phyloP scores from a whole-genome alignment of 345 rosid genomes.

The Salix purpurea region DNA sequence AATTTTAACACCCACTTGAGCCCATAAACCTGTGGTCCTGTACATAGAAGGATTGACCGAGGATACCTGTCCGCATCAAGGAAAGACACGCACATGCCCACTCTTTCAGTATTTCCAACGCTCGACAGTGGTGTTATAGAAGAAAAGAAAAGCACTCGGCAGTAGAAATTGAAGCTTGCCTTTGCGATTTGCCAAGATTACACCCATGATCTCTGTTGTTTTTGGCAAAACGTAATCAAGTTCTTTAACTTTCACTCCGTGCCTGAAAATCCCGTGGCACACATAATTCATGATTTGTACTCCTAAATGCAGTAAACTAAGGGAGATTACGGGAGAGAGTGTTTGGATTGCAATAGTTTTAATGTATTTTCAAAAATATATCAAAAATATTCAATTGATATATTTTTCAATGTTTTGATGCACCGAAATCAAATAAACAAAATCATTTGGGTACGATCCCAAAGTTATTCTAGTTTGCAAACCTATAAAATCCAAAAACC shows the following conservation, averaged over 20 bases:
- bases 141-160: too few relatives aligned
- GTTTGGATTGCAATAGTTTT: too few relatives aligned
- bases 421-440: too few relatives aligned
- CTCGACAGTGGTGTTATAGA: too few relatives aligned
- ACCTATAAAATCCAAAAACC: neutral
- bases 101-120: too few relatives aligned
- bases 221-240: neutral
- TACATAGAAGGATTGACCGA: neutral
- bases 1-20: neutral
- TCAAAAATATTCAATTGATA: too few relatives aligned
- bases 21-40: neutral
- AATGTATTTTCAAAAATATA: too few relatives aligned
- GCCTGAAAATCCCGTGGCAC: neutral
- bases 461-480: neutral
- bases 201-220: neutral
- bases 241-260: neutral
- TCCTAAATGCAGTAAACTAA: neutral
- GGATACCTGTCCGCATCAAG: neutral
- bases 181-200: neutral
- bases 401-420: too few relatives aligned
- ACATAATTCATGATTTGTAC: too few relatives aligned
- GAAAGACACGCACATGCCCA: neutral
- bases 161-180: neutral
- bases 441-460: neutral
- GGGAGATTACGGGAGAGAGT: too few relatives aligned